Base-by-base conservation (phyloP, 2,329 filamentous ascomycete genomes). In the Achaetomium macrosporum region DNA sequence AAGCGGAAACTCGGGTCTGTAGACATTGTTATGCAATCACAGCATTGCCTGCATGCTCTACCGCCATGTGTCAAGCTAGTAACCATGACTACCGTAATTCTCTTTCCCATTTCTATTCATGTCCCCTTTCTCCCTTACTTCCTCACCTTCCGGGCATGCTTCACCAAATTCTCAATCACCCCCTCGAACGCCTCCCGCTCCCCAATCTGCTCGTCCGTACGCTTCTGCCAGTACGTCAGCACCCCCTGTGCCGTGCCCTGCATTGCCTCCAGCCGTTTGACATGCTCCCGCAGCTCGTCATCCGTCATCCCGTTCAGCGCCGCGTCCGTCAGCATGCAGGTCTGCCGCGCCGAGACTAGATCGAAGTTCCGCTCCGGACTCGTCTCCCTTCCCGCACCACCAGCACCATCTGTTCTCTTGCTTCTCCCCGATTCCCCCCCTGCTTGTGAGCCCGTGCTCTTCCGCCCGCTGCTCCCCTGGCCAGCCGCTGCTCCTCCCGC, bases 101-200 rank as follows among this genome's bases (percentile, higher is more conserved):
- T 25, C 19, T 30, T 20, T 13, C 4, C 19, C 15, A 19, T 37
- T 20, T 37, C 30, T 30, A 37, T 29, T 35, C 11, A 11, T 35
- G 19, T 41, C 16, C 20, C 12, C 40, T 20, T 8, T 2, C 17
- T 12, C 20, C 16, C 15, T 46, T 51, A 89, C 71, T 91, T 93
- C 66, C 90, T 80, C 52, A 90, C 83, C 72, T 91, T 89, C 68
- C 90, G 79, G 46, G 90, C 90, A 72, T 95, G 90, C 69, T 90
- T 93, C 41, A 96, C 92, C 59, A 97, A 70, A 68, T 96, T 96
- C 72, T 96, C 92, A 77, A 97, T 96, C 15, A 97, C 92, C 0
- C 90, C 90, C 67, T 97, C 92, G 68, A 96, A 93, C 2, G 90
- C 89, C 67, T 96, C 92, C 61, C 93, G 85, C 66, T 97, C 92